These are phyloP conservation scores for Yamadazyma membranifaciens DNA, from an alignment of 1,139 yeast genomes.

Conservation along the genomic window DNA sequence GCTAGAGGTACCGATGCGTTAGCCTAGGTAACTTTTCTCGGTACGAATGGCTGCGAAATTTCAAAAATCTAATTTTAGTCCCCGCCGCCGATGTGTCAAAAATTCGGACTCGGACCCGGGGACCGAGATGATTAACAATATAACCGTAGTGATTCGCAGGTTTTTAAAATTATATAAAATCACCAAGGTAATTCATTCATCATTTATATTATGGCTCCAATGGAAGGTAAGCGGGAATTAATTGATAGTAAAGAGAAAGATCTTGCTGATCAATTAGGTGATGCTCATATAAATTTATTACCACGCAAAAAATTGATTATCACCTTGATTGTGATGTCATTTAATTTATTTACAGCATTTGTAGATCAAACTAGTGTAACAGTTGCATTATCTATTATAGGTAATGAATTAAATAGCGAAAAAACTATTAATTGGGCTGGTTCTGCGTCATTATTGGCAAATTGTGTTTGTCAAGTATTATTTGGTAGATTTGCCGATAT, in stretches of 20 bases:
- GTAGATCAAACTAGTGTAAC: conserved; percentile 47
- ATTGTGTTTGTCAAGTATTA: conserved; percentile 43
- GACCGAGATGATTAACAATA: too few relatives aligned
- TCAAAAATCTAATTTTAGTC: too few relatives aligned
- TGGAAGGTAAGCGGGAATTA: too few relatives aligned
- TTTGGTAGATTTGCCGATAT: conserved; percentile 46
- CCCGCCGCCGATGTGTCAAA: too few relatives aligned
- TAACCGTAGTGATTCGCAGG: too few relatives aligned
- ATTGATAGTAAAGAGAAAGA: conserved; percentile 8
- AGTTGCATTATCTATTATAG: conserved; percentile 36
- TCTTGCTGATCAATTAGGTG: conserved; percentile 33
- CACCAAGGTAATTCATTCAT: too few relatives aligned
- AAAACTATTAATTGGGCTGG: conserved; percentile 52
- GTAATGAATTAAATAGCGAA: conserved; percentile 34
- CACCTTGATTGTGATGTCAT: conserved; percentile 25
- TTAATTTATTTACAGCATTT: conserved; percentile 26
- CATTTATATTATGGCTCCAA: too few relatives aligned
- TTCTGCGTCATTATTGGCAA: conserved; percentile 46
- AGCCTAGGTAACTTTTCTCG: neutral
- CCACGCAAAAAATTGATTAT: conserved; percentile 31
- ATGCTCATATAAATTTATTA: conserved; percentile 34
- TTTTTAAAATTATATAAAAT: too few relatives aligned
- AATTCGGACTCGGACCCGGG: too few relatives aligned
- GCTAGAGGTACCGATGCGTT: conserved; percentile 59
- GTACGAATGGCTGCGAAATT: too few relatives aligned